Conservation (phyloP, 2,329 filamentous ascomycete species). For the Fusarium nematophilum region DNA sequence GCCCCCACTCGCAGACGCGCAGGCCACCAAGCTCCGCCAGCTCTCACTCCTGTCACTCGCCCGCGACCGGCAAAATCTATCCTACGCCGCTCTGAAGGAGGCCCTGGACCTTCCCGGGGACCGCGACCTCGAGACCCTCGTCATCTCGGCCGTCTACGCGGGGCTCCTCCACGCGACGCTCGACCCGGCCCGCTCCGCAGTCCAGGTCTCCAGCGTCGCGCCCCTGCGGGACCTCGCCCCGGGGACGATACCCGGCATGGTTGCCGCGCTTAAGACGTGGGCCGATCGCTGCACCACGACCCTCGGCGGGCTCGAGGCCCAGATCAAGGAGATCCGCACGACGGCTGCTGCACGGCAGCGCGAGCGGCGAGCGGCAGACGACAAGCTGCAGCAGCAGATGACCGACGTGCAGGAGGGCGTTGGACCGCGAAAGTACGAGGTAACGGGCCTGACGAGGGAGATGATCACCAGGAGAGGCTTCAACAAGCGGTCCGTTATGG, state of each 20-base stretch:
- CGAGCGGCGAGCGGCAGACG: slow-evolving; percentile 60
- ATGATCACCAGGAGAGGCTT: slow-evolving; percentile 40
- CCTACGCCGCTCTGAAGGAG: slow-evolving; percentile 75
- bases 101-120: slow-evolving; percentile 74
- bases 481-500: slow-evolving; percentile 54
- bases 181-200: slow-evolving; percentile 78
- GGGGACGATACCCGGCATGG: slow-evolving; percentile 75
- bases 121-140: slow-evolving; percentile 83
- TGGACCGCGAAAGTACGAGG: slow-evolving; percentile 49
- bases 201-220: slow-evolving; percentile 83
- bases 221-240: slow-evolving; percentile 88
- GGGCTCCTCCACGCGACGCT: slow-evolving; percentile 85
- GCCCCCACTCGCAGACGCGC: slow-evolving; percentile 76
- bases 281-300: slow-evolving; percentile 80
- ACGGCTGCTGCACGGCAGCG: slow-evolving; percentile 65
- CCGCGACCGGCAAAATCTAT: slow-evolving; percentile 73
- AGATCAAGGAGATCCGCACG: slow-evolving; percentile 75
- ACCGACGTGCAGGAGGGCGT: slow-evolving; percentile 56
- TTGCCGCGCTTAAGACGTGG: slow-evolving; percentile 78
- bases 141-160: slow-evolving; percentile 89
- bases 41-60: slow-evolving; percentile 88
- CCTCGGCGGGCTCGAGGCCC: slow-evolving; percentile 78
- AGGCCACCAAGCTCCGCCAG: slow-evolving; percentile 88
- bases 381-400: slow-evolving; percentile 61
- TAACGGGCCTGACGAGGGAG: slow-evolving; percentile 38